phyloP scores from a whole-genome alignment of 371 early-diverging fungal species.

The Mucor mucedo region DNA sequence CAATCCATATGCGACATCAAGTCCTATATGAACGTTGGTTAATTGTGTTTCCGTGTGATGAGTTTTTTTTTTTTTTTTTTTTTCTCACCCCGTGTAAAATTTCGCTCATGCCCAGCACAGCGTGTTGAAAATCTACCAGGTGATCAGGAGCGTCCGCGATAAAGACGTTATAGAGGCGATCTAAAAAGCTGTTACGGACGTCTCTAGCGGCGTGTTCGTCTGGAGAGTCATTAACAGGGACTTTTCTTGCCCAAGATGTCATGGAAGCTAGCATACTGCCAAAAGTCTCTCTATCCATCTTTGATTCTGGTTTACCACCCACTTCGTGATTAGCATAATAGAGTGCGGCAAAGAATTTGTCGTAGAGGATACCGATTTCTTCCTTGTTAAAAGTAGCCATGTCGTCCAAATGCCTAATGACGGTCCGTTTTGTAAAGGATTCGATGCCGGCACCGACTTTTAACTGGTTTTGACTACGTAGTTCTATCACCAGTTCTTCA shows the following conservation, averaged over 20 bases:
- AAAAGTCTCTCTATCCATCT: slow-evolving; percentile 46
- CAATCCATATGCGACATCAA: slow-evolving; percentile 75
- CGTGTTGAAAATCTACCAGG: slow-evolving; percentile 71
- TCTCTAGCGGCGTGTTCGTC: slow-evolving; percentile 14
- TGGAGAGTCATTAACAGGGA: slow-evolving; percentile 11
- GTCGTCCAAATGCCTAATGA: slow-evolving; percentile 79
- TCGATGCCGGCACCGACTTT: slow-evolving; percentile 94
- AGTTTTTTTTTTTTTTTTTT: no score
- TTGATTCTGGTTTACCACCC: slow-evolving; percentile 15
- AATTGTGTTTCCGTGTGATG: no score
- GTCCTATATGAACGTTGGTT: slow-evolving; percentile 42
- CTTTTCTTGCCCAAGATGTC: slow-evolving; percentile 39
- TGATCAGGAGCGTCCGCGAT: slow-evolving; percentile 48
- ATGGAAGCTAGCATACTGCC: slow-evolving; percentile 42
- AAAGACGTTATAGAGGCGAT: slow-evolving; percentile 52
- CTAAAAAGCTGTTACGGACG: slow-evolving; percentile 38
- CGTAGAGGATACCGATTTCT: slow-evolving; percentile 87
- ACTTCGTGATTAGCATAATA: slow-evolving; percentile 67
- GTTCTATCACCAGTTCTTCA: slow-evolving; percentile 75
- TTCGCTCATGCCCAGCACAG: slow-evolving; percentile 74
- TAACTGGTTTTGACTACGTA: slow-evolving; percentile 86
- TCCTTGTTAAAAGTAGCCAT: slow-evolving; percentile 82
- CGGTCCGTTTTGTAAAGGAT: slow-evolving; percentile 88
- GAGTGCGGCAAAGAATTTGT: slow-evolving; percentile 83
- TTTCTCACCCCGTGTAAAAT: slow-evolving; percentile 66